phyloP scores from a whole-genome alignment of 2,329 filamentous ascomycete species.

The Onygenales sp. region DNA sequence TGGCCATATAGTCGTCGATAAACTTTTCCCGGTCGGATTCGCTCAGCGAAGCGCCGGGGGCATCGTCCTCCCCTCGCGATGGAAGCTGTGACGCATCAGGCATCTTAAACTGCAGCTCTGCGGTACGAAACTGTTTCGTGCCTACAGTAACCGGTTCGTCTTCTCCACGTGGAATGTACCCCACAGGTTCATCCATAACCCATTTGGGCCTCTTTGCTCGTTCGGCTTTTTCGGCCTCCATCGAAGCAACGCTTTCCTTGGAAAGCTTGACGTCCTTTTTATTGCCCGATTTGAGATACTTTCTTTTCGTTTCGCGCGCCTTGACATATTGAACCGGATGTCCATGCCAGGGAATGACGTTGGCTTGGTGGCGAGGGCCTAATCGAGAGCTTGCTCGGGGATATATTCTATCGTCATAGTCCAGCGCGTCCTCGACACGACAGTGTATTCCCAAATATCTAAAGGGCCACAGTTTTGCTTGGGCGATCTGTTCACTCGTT shows the following conservation, averaged over 20 bases:
- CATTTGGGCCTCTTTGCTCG: slow-evolving; percentile 80
- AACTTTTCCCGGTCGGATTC: slow-evolving; percentile 42
- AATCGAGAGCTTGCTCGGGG: slow-evolving; percentile 88
- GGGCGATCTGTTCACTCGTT: slow-evolving; percentile 80
- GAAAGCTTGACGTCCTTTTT: slow-evolving; percentile 69
- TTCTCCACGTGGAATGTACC: slow-evolving; percentile 76
- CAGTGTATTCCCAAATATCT: slow-evolving; percentile 93
- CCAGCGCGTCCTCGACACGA: slow-evolving; percentile 85
- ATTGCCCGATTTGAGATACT: slow-evolving; percentile 52
- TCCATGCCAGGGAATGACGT: slow-evolving; percentile 75
- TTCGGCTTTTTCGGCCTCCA: slow-evolving; percentile 72
- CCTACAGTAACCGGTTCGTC: slow-evolving; percentile 54
- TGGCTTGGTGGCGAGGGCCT: slow-evolving; percentile 84
- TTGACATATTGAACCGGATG: slow-evolving; percentile 85
- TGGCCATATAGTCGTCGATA: slow-evolving; percentile 67
- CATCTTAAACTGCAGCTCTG: slow-evolving; percentile 70
- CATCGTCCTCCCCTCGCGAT: slow-evolving; percentile 34
- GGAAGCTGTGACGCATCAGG: slow-evolving; percentile 45
- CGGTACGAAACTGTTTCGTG: slow-evolving; percentile 65
- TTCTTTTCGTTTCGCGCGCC: slow-evolving; percentile 74
- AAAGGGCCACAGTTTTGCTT: slow-evolving; percentile 93
- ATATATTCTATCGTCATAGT: slow-evolving; percentile 96
- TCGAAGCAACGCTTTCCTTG: slow-evolving; percentile 68
- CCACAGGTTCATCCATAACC: slow-evolving; percentile 82
- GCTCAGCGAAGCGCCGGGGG: slow-evolving; percentile 25